These are phyloP conservation scores for Aspergillus cejpii DNA, from an alignment of 2,329 filamentous ascomycete genomes.

Conservation along the genomic window DNA sequence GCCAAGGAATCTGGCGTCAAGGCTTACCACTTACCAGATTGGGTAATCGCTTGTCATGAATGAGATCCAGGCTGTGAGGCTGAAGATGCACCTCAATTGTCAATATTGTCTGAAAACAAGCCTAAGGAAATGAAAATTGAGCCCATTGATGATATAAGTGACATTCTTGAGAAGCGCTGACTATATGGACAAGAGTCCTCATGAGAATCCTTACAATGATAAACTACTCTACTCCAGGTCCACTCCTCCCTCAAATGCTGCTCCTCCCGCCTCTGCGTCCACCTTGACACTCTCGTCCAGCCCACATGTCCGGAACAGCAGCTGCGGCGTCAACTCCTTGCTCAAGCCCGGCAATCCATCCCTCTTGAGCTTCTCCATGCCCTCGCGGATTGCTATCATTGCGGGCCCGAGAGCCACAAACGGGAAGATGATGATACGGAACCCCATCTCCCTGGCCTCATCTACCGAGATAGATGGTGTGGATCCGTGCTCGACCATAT, in stretches of 20 bases:
- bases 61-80: too few relatives aligned
- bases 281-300: constrained; percentile 38
- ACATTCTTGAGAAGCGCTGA: too few relatives aligned
- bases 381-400: constrained; percentile 31
- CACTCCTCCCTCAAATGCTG: constrained; percentile 28
- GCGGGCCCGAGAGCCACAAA: constrained; percentile 38
- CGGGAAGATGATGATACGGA: constrained; percentile 41
- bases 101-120: too few relatives aligned
- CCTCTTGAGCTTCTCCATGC: constrained; percentile 33
- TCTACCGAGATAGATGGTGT: constrained; percentile 36
- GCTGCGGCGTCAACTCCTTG: constrained; percentile 32
- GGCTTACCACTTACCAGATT: too few relatives aligned
- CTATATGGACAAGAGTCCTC: too few relatives aligned
- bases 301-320: constrained; percentile 41
- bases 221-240: constrained; percentile 18
- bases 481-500: constrained; percentile 42
- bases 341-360: constrained; percentile 31
- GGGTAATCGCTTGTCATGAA: too few relatives aligned
- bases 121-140: too few relatives aligned
- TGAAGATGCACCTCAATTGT: too few relatives aligned
- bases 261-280: constrained; percentile 37
- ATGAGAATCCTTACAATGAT: too few relatives aligned
- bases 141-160: too few relatives aligned
- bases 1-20: too few relatives aligned
- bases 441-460: constrained; percentile 38